These are phyloP conservation scores for Aspergillus sclerotioniger DNA, from an alignment of 495 filamentous ascomycete species.

Conservation along the genomic window DNA sequence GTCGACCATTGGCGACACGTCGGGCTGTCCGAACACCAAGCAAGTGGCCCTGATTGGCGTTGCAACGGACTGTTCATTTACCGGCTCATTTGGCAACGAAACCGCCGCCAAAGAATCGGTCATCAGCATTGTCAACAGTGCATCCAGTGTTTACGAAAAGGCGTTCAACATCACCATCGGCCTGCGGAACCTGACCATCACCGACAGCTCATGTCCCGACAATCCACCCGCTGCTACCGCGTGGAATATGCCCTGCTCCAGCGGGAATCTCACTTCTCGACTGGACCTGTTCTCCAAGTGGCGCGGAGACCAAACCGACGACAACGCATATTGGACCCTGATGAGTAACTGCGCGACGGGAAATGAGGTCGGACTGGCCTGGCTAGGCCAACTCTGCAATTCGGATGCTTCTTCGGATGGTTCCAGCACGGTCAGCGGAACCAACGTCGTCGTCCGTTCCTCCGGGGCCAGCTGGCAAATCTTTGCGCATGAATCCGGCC, in stretches of 20 bases:
- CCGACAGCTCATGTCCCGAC: slow-evolving; percentile 63
- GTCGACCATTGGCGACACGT: slow-evolving; percentile 73
- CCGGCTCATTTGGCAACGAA: slow-evolving; percentile 60
- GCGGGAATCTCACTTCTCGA: slow-evolving; percentile 68
- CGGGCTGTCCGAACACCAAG: slow-evolving; percentile 81
- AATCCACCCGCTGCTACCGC: slow-evolving; percentile 59
- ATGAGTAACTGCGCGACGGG: slow-evolving; percentile 82
- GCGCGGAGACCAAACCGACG: slow-evolving; percentile 71
- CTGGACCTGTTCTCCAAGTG: slow-evolving; percentile 86
- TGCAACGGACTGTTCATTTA: slow-evolving; percentile 90
- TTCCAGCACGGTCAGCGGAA: slow-evolving; percentile 69
- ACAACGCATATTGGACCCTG: slow-evolving; percentile 91
- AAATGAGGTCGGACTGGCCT: slow-evolving; percentile 86
- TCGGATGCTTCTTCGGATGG: slow-evolving; percentile 48
- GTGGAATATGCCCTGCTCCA: slow-evolving; percentile 77
- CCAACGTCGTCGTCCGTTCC: slow-evolving; percentile 88
- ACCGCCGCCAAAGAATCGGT: slow-evolving; percentile 65
- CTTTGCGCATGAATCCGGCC: slow-evolving; percentile 92
- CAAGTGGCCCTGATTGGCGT: slow-evolving; percentile 91
- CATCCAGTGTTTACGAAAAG: slow-evolving; percentile 81
- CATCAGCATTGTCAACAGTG: slow-evolving; percentile 80
- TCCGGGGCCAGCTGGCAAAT: slow-evolving; percentile 85
- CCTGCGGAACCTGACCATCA: slow-evolving; percentile 79
- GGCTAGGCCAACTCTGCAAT: slow-evolving; percentile 86
- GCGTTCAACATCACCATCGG: slow-evolving; percentile 94